These are phyloP conservation scores for Wickerhamomyces ciferrii DNA, from an alignment of 805 yeast genomes.

Conservation along the genomic window DNA sequence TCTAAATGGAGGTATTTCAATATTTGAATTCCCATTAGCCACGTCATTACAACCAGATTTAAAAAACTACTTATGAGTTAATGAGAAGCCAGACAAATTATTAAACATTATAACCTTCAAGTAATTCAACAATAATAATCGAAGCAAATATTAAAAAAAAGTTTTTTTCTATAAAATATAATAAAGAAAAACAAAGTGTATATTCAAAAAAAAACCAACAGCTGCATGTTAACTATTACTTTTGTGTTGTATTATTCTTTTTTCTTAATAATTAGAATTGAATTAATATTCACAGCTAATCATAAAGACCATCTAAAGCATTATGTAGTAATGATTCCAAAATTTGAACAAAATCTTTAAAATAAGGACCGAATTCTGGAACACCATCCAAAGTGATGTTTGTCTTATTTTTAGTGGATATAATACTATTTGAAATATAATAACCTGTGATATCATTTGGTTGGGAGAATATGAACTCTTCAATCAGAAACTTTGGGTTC, in stretches of 20 bases:
- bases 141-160: too few relatives aligned
- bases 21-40: conserved; percentile 9
- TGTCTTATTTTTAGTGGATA: neutral
- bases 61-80: neutral
- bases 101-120: too few relatives aligned
- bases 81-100: too few relatives aligned
- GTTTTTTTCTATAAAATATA: too few relatives aligned
- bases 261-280: too few relatives aligned
- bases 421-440: neutral
- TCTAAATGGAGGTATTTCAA: conserved; percentile 1
- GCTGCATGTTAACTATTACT: too few relatives aligned
- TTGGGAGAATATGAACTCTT: neutral
- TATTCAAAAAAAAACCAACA: too few relatives aligned
- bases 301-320: neutral
- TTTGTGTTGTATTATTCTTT: too few relatives aligned
- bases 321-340: neutral
- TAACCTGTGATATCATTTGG: neutral
- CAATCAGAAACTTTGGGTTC: neutral
- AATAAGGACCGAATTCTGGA: neutral
- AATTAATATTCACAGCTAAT: neutral
- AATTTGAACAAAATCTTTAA: neutral
- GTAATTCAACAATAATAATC: too few relatives aligned
- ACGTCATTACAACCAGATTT: neutral
- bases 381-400: neutral
- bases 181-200: too few relatives aligned